phyloP scores from a whole-genome alignment of 768 basidiomycete species.

The Pleurotus tuoliensis region DNA sequence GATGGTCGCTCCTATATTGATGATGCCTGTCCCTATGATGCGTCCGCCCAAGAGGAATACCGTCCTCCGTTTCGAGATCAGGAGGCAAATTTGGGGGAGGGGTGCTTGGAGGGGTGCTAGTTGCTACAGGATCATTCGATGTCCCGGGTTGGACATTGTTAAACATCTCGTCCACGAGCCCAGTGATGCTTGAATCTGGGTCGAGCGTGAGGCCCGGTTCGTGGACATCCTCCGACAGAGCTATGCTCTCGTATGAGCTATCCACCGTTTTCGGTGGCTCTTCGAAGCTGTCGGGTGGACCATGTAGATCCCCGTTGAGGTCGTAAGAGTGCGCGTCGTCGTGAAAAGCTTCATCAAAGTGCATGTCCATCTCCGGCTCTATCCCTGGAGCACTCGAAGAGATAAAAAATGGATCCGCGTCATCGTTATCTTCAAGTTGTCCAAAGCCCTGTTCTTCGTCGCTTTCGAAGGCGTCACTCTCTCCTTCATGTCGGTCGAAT shows the following conservation, averaged over 20 bases:
- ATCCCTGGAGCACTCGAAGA: background rate
- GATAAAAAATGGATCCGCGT: slow-evolving; percentile 13
- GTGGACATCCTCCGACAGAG: slow-evolving; percentile 36
- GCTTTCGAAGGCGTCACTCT: slow-evolving; percentile 22
- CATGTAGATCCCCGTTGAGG: slow-evolving; percentile 20
- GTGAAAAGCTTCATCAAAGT: slow-evolving; percentile 1
- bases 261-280: slow-evolving; percentile 26
- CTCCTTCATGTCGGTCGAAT: slow-evolving; percentile 61
- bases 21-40: slow-evolving; percentile 51
- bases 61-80: slow-evolving; percentile 60
- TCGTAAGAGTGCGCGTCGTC: slow-evolving; percentile 2
- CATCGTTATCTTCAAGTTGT: slow-evolving; percentile 16
- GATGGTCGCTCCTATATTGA: background rate
- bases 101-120: slow-evolving; percentile 24
- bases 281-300: slow-evolving; percentile 39
- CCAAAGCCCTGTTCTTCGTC: slow-evolving; percentile 14
- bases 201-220: slow-evolving; percentile 32
- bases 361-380: background rate
- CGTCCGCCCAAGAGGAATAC: slow-evolving; percentile 58
- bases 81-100: slow-evolving; percentile 48
- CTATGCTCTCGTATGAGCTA: slow-evolving; percentile 40
- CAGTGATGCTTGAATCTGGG: slow-evolving; percentile 59
- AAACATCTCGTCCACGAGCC: slow-evolving; percentile 71
- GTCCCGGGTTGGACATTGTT: slow-evolving; percentile 32
- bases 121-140: background rate